Evolutionary conservation across 2,329 filamentous ascomycete genomes (phyloP).

Genomic region (Neurospora sp.): DNA sequence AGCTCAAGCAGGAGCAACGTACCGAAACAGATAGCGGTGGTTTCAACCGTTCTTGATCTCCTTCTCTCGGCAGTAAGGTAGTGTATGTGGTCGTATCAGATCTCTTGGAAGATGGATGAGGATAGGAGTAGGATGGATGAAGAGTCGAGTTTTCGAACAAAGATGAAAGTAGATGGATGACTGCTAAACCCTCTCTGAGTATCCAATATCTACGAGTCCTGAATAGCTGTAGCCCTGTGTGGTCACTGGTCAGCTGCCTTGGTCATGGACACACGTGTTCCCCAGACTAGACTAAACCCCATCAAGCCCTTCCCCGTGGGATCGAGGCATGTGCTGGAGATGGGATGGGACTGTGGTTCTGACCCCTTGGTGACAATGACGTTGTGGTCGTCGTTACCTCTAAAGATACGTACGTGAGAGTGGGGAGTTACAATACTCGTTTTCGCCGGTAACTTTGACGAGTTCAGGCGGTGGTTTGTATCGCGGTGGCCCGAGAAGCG

Average conservation of each 20-base stretch:
- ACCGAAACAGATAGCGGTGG: constrained; percentile 7
- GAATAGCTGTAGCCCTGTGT: not conserved
- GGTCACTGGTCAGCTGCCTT: not conserved
- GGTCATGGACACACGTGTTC: not conserved
- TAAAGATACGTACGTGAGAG: not conserved
- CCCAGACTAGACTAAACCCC: not conserved
- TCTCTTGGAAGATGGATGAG: not conserved
- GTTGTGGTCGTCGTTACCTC: not conserved
- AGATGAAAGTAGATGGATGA: not conserved
- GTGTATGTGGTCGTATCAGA: not conserved
- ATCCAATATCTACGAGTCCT: constrained; percentile 19
- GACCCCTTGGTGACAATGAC: not conserved
- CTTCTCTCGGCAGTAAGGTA: not conserved
- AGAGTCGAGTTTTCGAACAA: not conserved
- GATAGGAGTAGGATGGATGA: not conserved
- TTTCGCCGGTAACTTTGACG: not conserved
- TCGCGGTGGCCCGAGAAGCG: not conserved
- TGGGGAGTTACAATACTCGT: not conserved
- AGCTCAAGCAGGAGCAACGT: constrained; percentile 13
- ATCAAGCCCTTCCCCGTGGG: not conserved
- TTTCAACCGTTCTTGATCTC: not conserved
- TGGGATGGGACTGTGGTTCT: not conserved
- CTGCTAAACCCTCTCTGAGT: not conserved
- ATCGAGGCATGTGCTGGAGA: not conserved
- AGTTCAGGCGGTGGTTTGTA: not conserved